Evolutionary conservation across 768 basidiomycete species (phyloP).

Genomic region (Boletus rubropictus): DNA sequence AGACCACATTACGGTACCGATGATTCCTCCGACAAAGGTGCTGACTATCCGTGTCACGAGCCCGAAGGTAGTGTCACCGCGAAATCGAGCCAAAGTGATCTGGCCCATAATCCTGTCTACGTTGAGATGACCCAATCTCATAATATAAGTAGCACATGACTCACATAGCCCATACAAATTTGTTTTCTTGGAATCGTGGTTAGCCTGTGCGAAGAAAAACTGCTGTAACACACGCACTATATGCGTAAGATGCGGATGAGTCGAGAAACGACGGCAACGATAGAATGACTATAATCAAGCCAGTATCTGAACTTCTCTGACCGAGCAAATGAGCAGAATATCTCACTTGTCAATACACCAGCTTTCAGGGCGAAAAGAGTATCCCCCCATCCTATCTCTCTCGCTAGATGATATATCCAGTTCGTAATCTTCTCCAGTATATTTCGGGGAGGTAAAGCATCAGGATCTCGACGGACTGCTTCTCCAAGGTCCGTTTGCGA

Average conservation of each 20-base stretch:
- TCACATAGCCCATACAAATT: constrained; percentile 69
- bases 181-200: constrained; percentile 40
- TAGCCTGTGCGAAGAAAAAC: constrained; percentile 3
- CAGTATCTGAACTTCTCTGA: neutral
- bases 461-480: constrained; percentile 60
- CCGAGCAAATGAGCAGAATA: neutral
- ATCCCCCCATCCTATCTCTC: constrained; percentile 50
- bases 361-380: constrained; percentile 67
- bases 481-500: constrained; percentile 47
- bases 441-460: constrained; percentile 67
- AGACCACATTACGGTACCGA: constrained; percentile 65
- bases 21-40: constrained; percentile 60
- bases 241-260: constrained; percentile 51
- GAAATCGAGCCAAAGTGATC: constrained; percentile 61
- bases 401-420: constrained; percentile 36
- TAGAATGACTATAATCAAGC: constrained; percentile 41
- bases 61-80: constrained; percentile 70
- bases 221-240: constrained; percentile 36
- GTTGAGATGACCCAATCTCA: neutral
- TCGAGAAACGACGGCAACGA: constrained; percentile 55
- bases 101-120: constrained; percentile 64
- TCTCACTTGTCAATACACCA: constrained; percentile 53
- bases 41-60: constrained; percentile 54
- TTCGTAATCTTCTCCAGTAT: constrained; percentile 47
- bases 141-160: constrained; percentile 12